Base-by-base conservation (phyloP, 257 asterid genomes). In the Capsicum baccatum region DNA sequence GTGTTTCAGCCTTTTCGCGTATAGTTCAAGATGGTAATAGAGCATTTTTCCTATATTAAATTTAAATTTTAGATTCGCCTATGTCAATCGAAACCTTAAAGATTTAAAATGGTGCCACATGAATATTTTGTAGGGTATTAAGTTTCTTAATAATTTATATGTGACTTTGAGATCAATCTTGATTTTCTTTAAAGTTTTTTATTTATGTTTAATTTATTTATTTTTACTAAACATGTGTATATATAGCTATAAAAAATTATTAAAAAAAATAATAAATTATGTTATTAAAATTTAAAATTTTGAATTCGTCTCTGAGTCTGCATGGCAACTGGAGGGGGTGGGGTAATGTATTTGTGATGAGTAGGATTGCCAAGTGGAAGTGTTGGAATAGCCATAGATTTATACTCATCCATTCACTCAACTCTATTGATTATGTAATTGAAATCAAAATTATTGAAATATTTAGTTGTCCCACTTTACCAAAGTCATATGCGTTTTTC, bases 311-410 rank as follows among this genome's bases (percentile, higher is more conserved):
- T 56, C 19, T 0, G 2, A 5, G 1, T n/a, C 4, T 5, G 12
- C 47, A 6, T 66, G 73, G 6, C 5, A 12, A 33, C 2, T 42
- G 7, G 12, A 42, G 13, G 56, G 35, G 79, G 8, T 42, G 37
- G 79, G 57, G 56, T 9, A 66, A 8, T 70, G 57, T 47, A 69
- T 50, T 44, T 83, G 85, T 85, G 84, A 78, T 57, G 84, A 47
- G 9, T 52, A 76, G 54, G 87, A 57, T 63, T 79, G 91, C 88
- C 89, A 82, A 56, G 83, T 85, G 87, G 85, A 64, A 35, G 64
- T 79, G 82, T 83, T 6, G 58, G 57, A 79, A 44, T 9, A 69
- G 17, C 42, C 42, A 44, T 83, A 33, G 56, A 35, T 88, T 69
- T 81, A 63, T 76, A 76, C 26, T 76, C 81, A 54, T 52, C 64